Evolutionary conservation across 176 grass and related monocot genomes (phyloP), one percentile per base, ranked within the genome.

Genomic region (Cenchrus americanus): DNA sequence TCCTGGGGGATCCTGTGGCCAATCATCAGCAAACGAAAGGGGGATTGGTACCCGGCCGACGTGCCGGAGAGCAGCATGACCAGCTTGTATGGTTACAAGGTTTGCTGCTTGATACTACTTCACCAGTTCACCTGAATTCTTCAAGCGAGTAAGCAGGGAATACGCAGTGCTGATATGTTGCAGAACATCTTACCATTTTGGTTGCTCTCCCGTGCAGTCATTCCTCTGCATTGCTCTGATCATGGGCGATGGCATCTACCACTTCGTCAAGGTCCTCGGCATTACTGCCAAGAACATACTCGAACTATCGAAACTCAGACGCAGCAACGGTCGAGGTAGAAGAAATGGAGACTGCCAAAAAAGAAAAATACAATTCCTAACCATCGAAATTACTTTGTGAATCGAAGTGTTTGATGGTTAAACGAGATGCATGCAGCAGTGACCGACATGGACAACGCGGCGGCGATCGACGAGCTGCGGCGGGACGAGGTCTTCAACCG

Each of bases 1-100:
- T 98, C 95, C 14, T 98, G 92, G 92, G 95, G 95, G 21, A 80
- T 95, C 17, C 82, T 98, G 92, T 95, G 95, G 95, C 95, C 95
- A 89, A 90, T 98, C 76, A 94, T 98, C 76, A 69, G 73, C 62
- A 90, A 80, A 52, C 77, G 84, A 48, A 94, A 93, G 85, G 95
- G 92, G 22, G 47, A 90, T 32, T 98, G 92, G 92, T 98, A 91
- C 80, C 77, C 90, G 13, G 87, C 82, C 49, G 86, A 81, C 47
- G 59, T 95, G 63, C 85, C 90, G n/a, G 81, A 93, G 66, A 86
- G 84, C 72, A 98, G 92, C 30, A 98, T 98, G 95, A 89, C 72
- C 69, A 98, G 95, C 85, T 77, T 98, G 82, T 88, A 84, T 82
- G 95, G 95, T 73, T 98, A 98, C 69, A 94, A 98, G 95, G 95